A percentile compares a stretch with the other conserved stretches of the same genome.
Evolutionary conservation across 768 basidiomycete species (phyloP).

Genomic region (Termitomyces sp.): DNA sequence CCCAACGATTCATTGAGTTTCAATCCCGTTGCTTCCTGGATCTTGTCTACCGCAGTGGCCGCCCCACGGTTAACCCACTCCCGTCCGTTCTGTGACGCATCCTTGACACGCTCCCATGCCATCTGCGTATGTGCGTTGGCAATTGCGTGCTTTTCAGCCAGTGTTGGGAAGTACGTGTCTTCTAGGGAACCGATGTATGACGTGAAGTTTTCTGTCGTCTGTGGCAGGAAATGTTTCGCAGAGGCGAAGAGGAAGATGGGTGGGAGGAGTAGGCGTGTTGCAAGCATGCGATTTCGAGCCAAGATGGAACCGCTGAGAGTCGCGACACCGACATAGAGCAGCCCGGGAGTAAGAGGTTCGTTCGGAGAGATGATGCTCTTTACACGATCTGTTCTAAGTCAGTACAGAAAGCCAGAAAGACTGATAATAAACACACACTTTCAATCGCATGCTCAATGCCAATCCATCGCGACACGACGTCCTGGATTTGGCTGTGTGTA

Average conservation of each 20-base stretch:
- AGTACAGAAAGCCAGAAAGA: background rate
- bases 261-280: slow-evolving; percentile 72
- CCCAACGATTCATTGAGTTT: slow-evolving; percentile 64
- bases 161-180: slow-evolving; percentile 61
- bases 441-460: slow-evolving; percentile 83
- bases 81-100: slow-evolving; percentile 46
- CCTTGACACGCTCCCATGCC: slow-evolving; percentile 56
- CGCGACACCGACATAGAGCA: slow-evolving; percentile 87
- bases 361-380: slow-evolving; percentile 78
- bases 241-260: slow-evolving; percentile 71
- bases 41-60: slow-evolving; percentile 43
- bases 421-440: slow-evolving; percentile 49
- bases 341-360: slow-evolving; percentile 85
- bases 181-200: slow-evolving; percentile 69
- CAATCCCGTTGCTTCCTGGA: slow-evolving; percentile 73
- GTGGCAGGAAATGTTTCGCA: slow-evolving; percentile 82
- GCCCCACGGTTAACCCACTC: slow-evolving; percentile 45
- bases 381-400: slow-evolving; percentile 57
- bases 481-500: slow-evolving; percentile 67
- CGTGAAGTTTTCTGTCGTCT: slow-evolving; percentile 70
- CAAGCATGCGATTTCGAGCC: slow-evolving; percentile 71
- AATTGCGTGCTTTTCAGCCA: slow-evolving; percentile 68
- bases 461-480: slow-evolving; percentile 80
- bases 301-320: slow-evolving; percentile 87
- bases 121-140: slow-evolving; percentile 60